Conservation (phyloP, 2,329 filamentous ascomycete genomes). For the Claviceps sp. region DNA sequence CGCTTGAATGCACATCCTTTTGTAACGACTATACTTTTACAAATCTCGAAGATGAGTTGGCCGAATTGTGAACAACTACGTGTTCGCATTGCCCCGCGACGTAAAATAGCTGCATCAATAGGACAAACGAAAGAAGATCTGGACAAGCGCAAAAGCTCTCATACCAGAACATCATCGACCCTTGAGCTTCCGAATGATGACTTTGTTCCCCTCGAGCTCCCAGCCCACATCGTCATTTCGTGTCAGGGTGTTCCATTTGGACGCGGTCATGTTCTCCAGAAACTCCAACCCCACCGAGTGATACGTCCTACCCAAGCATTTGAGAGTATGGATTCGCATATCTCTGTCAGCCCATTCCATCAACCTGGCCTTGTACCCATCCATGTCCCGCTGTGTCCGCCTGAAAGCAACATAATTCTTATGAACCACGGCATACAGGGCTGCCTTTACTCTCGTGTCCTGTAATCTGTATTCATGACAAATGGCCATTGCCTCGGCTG, state of each 20-base stretch:
- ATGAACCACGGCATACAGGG: conserved; percentile 57
- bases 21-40: too few relatives aligned
- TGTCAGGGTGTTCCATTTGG: conserved; percentile 58
- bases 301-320: conserved; percentile 77
- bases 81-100: too few relatives aligned
- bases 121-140: too few relatives aligned
- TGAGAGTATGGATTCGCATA: conserved; percentile 65
- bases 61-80: too few relatives aligned
- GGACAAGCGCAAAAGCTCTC: too few relatives aligned
- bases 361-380: conserved; percentile 66
- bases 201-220: conserved; percentile 58
- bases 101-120: too few relatives aligned
- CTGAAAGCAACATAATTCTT: conserved; percentile 78
- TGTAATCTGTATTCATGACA: conserved; percentile 46
- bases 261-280: conserved; percentile 54
- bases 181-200: conserved; percentile 57
- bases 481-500: conserved; percentile 59
- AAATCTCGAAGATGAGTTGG: too few relatives aligned
- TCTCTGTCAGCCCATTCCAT: conserved; percentile 69
- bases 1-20: too few relatives aligned
- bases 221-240: conserved; percentile 67
- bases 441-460: conserved; percentile 54
- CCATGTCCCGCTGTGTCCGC: conserved; percentile 54
- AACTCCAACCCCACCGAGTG: conserved; percentile 55
- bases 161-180: background rate